Evolutionary conservation across 345 rosid species (phyloP), one percentile per base, ranked within the genome.

Genomic region (Microcos paniculata): DNA sequence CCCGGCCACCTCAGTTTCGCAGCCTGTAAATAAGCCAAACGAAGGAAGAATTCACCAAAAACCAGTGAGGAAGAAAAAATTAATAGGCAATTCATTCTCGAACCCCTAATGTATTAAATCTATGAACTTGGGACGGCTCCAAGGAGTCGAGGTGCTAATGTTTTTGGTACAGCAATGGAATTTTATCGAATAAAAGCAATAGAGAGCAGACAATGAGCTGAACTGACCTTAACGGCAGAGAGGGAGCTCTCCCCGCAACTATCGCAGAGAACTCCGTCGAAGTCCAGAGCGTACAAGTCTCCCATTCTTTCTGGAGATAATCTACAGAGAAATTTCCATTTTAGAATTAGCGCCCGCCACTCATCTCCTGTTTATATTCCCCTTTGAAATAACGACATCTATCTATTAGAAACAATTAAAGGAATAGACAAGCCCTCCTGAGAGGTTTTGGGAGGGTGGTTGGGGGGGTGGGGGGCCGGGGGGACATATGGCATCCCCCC

Each of bases 221-320:
- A 62, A 8, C 38, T 11, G 30, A 89, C 99, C 98, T 93, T 95
- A 78, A 95, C 90, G 67, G 97, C 98, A 55, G 99, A 95, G 63
- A 92, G 88, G 35, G 99, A 89, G 87, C 97, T 95, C 79, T 93
- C 99, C 30, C 98, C 98, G 61, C 98, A 95, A 74, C 97, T 91
- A 77, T 92, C 97, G 74, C 98, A 95, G 78, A 95, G 83, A 80
- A 95, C 94, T 77, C 99, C 98, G 58, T 95, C 99, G 83, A 95
- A 93, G 83, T 95, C 98, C 89, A 95, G 84, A 75, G 98, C 98
- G 71, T 92, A 95, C 26, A 95, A 84, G 80, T 92, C 94, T 74
- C 89, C 91, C 89, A 87, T 84, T 67, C 33, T 42, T 15, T 83
- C 21, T 38, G 2, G 70, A 67, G 77, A 73, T 79, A 38, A 43